These are phyloP conservation scores for Myotisia sp. DNA, from an alignment of 2,329 filamentous ascomycete species.

Conservation along the genomic window DNA sequence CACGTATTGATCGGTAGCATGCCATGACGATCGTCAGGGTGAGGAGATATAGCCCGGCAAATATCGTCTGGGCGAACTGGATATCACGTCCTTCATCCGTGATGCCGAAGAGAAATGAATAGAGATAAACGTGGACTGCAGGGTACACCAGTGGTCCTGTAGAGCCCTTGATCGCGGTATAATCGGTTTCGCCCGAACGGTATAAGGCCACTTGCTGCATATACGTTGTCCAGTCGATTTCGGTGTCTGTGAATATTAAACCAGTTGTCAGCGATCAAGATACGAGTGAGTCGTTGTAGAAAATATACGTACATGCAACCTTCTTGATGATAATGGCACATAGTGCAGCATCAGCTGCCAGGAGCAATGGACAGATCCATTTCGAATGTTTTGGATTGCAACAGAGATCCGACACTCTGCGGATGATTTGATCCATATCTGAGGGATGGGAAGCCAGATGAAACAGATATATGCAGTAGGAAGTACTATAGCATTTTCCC, in stretches of 20 bases:
- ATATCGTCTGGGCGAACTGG: conserved; percentile 65
- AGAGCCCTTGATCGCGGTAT: conserved; percentile 67
- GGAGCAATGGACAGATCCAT: conserved; percentile 53
- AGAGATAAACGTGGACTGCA: conserved; percentile 84
- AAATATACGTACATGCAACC: conserved; percentile 55
- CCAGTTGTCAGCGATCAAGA: conserved; percentile 9
- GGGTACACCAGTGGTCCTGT: conserved; percentile 94
- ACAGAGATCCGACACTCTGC: conserved; percentile 28
- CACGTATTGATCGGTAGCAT: conserved; percentile 47
- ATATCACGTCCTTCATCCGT: conserved; percentile 68
- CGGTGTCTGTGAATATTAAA: conserved; percentile 63
- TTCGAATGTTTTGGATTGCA: conserved; percentile 41
- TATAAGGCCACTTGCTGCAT: conserved; percentile 84
- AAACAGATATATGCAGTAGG: no score
- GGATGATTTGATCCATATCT: conserved; percentile 12
- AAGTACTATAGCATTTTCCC: no score
- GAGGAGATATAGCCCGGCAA: conserved; percentile 62
- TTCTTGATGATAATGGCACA: conserved; percentile 64
- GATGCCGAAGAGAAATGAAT: conserved; percentile 61
- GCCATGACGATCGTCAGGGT: conserved; percentile 64
- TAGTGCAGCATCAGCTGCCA: conserved; percentile 56
- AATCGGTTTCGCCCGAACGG: conserved; percentile 73
- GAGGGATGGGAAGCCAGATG: neutral
- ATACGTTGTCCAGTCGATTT: conserved; percentile 95
- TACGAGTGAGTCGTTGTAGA: neutral